These are phyloP conservation scores for Neostapfia colusana DNA, from an alignment of 176 grass and related monocot genomes.

Conservation along the genomic window DNA sequence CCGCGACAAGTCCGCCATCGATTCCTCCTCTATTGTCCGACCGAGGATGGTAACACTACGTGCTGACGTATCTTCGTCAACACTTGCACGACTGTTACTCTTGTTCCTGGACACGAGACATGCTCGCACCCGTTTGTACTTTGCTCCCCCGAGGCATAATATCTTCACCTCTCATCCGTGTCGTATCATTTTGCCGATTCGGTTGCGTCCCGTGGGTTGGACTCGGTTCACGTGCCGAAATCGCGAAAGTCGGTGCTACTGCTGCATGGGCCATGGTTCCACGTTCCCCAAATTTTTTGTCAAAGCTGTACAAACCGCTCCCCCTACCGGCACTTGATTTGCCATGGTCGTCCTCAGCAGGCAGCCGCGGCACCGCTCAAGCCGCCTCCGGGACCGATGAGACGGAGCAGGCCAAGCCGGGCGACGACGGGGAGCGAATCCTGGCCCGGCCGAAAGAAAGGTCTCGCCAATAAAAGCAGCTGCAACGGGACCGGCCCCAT, in stretches of 20 bases:
- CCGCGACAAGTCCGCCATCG: neutral
- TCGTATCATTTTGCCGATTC: neutral
- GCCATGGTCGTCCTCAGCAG: neutral
- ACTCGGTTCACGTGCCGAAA: neutral
- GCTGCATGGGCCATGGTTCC: no score
- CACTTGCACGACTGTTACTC: neutral
- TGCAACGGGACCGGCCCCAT: slow-evolving; percentile 34
- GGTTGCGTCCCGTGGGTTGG: neutral
- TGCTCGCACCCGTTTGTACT: neutral
- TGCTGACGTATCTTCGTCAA: neutral
- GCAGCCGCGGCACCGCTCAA: neutral
- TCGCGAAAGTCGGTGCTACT: neutral
- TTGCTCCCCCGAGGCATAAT: neutral
- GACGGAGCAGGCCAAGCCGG: neutral
- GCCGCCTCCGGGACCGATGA: neutral
- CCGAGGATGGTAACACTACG: neutral
- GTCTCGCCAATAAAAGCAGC: slow-evolving; percentile 42
- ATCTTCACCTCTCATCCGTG: neutral
- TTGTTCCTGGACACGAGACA: neutral
- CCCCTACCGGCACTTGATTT: neutral
- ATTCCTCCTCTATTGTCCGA: neutral
- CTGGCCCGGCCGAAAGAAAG: slow-evolving; percentile 24
- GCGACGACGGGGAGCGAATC: slow-evolving; percentile 42
- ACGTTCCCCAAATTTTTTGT: no score
- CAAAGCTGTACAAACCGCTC: no score